A percentile compares a stretch with the other conserved stretches of the same genome.
Conservation (phyloP, 768 basidiomycete species). For the Rhodotorula sphaerocarpa region DNA sequence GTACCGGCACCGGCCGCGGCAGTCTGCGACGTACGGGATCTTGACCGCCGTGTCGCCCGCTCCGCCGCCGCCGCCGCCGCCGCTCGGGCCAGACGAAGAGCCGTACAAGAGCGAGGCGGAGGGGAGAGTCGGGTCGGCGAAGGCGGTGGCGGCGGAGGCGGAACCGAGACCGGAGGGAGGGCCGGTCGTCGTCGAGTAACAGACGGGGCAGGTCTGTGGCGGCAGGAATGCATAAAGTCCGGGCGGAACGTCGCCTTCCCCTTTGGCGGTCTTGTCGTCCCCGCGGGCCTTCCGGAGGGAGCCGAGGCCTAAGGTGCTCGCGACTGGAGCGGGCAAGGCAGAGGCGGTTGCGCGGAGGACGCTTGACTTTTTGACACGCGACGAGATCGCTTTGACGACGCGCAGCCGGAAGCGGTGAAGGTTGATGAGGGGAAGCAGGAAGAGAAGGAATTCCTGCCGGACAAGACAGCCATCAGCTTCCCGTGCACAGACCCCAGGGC, state of each 20-base stretch:
- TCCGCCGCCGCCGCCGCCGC: slow-evolving; percentile 41
- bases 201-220: slow-evolving; percentile 77
- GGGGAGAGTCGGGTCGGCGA: slow-evolving; percentile 39
- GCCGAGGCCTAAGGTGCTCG: slow-evolving; percentile 16
- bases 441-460: slow-evolving; percentile 82
- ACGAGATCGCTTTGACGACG: slow-evolving; percentile 45
- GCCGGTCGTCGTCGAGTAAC: slow-evolving; percentile 44
- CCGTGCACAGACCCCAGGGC: no score
- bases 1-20: slow-evolving; percentile 75
- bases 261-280: slow-evolving; percentile 19
- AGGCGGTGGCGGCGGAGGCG: slow-evolving; percentile 47
- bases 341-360: slow-evolving; percentile 35
- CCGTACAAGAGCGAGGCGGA: slow-evolving; percentile 28
- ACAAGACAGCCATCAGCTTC: no score
- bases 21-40: slow-evolving; percentile 60
- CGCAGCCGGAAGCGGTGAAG: slow-evolving; percentile 58
- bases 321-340: slow-evolving; percentile 38
- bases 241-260: background rate
- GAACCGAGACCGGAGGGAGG: slow-evolving; percentile 25
- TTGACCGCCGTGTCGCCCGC: slow-evolving; percentile 53
- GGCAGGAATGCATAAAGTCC: slow-evolving; percentile 67
- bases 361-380: slow-evolving; percentile 24
- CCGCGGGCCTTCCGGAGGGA: slow-evolving; percentile 2
- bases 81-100: slow-evolving; percentile 28
- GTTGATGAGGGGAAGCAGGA: slow-evolving; percentile 77